phyloP scores from a whole-genome alignment of 2,329 filamentous ascomycete genomes.

The Sphaceloma murrayae region DNA sequence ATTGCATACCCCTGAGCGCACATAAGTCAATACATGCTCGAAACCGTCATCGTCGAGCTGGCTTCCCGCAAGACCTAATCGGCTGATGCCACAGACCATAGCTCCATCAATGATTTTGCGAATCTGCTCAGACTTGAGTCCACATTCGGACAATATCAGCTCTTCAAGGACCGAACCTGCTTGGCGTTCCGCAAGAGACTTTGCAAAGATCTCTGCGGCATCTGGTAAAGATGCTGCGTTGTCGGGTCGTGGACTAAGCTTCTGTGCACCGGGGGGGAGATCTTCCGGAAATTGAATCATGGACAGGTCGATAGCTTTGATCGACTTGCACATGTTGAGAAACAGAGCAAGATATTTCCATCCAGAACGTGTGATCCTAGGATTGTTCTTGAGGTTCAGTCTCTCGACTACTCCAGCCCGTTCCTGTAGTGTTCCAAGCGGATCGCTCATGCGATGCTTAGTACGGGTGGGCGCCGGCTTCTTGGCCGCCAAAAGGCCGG shows the following conservation, averaged over 20 bases:
- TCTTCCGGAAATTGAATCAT: constrained; percentile 64
- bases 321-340: constrained; percentile 75
- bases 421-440: constrained; percentile 23
- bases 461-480: constrained; percentile 42
- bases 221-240: constrained; percentile 33
- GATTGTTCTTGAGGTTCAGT: constrained; percentile 79
- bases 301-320: constrained; percentile 80
- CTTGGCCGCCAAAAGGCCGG: constrained; percentile 73
- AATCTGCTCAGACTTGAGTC: constrained; percentile 60
- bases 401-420: constrained; percentile 73
- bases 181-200: constrained; percentile 65
- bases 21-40: constrained; percentile 64
- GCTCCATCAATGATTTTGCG: constrained; percentile 70
- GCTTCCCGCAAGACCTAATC: constrained; percentile 78
- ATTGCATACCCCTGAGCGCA: constrained; percentile 68
- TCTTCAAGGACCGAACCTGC: constrained; percentile 70
- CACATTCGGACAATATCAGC: constrained; percentile 72
- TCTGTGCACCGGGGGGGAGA: constrained; percentile 22
- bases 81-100: constrained; percentile 64
- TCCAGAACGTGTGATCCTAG: constrained; percentile 70
- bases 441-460: constrained; percentile 24
- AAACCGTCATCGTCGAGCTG: constrained; percentile 64
- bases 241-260: constrained; percentile 20
- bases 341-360: constrained; percentile 91
- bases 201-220: constrained; percentile 58